Evolutionary conservation across 176 grass and related monocot genomes (phyloP).

Genomic region (Carex myosuroides): DNA sequence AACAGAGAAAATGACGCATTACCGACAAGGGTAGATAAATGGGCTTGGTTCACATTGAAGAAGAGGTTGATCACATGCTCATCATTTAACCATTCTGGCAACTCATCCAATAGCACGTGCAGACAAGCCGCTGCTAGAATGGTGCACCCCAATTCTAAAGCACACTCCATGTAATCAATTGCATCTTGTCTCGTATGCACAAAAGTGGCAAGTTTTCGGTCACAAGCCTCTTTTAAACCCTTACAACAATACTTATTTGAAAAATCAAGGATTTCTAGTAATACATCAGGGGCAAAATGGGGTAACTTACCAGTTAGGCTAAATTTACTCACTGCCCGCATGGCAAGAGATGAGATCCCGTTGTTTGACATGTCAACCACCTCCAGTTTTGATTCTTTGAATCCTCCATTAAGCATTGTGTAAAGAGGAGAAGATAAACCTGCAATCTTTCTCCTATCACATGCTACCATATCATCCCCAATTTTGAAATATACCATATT

Average conservation of each 20-base stretch:
- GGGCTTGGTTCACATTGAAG: constrained; percentile 52
- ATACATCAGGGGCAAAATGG: constrained; percentile 65
- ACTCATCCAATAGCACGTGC: constrained; percentile 71
- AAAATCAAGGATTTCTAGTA: constrained; percentile 90
- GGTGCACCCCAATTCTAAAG: constrained; percentile 74
- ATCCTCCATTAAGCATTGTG: constrained; percentile 91
- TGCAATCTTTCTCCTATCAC: constrained; percentile 73
- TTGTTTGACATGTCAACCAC: constrained; percentile 90
- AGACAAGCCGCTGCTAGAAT: constrained; percentile 88
- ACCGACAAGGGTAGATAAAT: constrained; percentile 65
- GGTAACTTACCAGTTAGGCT: constrained; percentile 59
- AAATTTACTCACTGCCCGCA: constrained; percentile 80
- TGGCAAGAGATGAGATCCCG: constrained; percentile 70
- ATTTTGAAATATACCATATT: constrained; percentile 65
- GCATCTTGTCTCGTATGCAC: constrained; percentile 90
- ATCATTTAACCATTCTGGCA: constrained; percentile 83
- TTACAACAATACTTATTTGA: constrained; percentile 97
- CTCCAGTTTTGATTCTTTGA: constrained; percentile 73
- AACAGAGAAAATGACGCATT: constrained; percentile 83
- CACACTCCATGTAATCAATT: constrained; percentile 91
- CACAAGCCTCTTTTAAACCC: constrained; percentile 88
- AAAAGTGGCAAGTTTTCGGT: constrained; percentile 78
- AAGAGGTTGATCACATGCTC: constrained; percentile 78
- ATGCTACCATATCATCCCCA: constrained; percentile 68
- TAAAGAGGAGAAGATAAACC: constrained; percentile 73